These are phyloP conservation scores for Candida arabinofermentans DNA, from an alignment of 805 yeast genomes.

Conservation along the genomic window DNA sequence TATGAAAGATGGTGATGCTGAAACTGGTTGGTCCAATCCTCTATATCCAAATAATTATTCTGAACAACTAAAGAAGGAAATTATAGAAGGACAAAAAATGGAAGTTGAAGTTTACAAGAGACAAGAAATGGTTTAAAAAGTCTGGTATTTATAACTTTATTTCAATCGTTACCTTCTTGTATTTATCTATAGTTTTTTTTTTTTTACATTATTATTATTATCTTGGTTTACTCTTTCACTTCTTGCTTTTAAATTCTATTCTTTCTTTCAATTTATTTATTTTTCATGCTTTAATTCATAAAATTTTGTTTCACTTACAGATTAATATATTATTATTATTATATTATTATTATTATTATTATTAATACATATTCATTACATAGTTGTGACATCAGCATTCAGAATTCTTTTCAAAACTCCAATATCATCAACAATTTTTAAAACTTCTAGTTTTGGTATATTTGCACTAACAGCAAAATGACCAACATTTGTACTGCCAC, in stretches of 20 bases:
- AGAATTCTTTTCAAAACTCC: slow-evolving; percentile 25
- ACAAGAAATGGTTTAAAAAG: slow-evolving; percentile 5
- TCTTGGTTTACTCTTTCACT: background rate
- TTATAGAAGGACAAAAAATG: slow-evolving; percentile 18
- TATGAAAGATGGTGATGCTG: slow-evolving; percentile 33
- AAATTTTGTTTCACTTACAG: no score
- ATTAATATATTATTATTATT: no score
- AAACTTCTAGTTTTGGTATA: slow-evolving; percentile 28
- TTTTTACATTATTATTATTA: background rate
- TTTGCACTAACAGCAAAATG: slow-evolving; percentile 23
- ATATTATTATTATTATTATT: no score
- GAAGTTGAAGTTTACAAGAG: slow-evolving; percentile 20
- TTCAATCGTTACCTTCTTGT: background rate
- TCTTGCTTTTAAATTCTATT: background rate
- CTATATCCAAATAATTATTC: slow-evolving; percentile 20
- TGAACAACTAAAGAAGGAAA: slow-evolving; percentile 22
- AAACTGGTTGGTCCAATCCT: slow-evolving; percentile 41
- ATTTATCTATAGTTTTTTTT: no score
- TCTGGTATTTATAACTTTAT: background rate
- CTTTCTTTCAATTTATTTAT: no score
- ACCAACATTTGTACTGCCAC: slow-evolving; percentile 18
- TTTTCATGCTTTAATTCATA: no score
- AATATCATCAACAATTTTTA: slow-evolving; percentile 24
- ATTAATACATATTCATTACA: background rate
- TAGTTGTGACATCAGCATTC: slow-evolving; percentile 2